Percentiles rank a stretch among this genome's conserved stretches.
Evolutionary conservation across 2,329 filamentous ascomycete species (phyloP).

Genomic region (Calonectria montana): DNA sequence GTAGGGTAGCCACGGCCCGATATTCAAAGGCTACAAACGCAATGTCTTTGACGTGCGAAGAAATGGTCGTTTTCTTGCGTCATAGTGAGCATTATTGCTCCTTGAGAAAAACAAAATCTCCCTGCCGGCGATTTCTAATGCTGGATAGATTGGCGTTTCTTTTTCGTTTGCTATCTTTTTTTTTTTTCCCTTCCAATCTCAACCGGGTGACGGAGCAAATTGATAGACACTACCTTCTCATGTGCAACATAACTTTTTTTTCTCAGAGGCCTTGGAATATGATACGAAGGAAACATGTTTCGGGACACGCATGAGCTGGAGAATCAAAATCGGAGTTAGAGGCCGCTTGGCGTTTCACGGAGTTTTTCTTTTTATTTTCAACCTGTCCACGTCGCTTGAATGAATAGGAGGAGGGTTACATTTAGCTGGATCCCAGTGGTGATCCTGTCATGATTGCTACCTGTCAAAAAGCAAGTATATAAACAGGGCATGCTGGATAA

Average conservation of each 20-base stretch:
- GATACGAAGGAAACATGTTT: background rate
- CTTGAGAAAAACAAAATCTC: background rate
- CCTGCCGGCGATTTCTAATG: background rate
- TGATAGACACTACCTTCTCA: constrained; percentile 15
- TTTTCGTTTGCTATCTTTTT: background rate
- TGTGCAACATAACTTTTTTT: constrained; percentile 2
- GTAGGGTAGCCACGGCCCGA: background rate
- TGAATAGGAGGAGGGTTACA: constrained; percentile 1
- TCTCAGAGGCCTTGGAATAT: background rate
- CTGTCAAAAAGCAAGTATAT: constrained; percentile 6
- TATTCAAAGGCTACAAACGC: background rate
- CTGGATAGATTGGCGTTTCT: constrained; percentile 11
- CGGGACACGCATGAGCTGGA: constrained; percentile 10
- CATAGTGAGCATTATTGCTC: background rate
- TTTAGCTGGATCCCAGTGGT: constrained; percentile 12
- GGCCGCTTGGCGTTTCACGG: constrained; percentile 32
- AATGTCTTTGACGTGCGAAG: background rate
- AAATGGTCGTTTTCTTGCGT: background rate
- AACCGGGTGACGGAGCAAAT: background rate
- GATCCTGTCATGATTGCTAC: background rate
- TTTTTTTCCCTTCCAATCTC: background rate
- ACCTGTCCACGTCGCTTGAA: background rate
- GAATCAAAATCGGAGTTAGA: constrained; percentile 37
- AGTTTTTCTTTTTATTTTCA: constrained; percentile 11
- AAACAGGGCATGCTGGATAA: background rate